Evolutionary conservation across 1,284 basidiomycete genomes (phyloP).

Genomic region (Exobasidium rhododendri): DNA sequence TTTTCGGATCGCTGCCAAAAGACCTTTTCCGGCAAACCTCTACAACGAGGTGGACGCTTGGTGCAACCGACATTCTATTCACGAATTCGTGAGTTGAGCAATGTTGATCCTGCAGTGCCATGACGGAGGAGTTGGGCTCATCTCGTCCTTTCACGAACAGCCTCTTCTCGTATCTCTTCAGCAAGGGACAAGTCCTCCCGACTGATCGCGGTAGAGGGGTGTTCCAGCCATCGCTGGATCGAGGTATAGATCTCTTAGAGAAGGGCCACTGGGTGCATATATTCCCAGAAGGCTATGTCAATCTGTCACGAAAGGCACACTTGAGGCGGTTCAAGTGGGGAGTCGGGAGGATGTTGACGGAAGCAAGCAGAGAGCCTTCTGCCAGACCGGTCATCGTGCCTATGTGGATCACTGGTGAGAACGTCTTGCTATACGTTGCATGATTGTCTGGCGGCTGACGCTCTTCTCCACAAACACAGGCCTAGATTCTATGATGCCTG

Average conservation of each 20-base stretch:
- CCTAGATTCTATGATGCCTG: constrained; percentile 51
- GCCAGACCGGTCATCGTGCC: constrained; percentile 74
- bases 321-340: constrained; percentile 94
- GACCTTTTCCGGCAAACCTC: constrained; percentile 28
- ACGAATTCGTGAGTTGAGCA: constrained; percentile 64
- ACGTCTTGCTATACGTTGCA: neutral
- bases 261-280: constrained; percentile 88
- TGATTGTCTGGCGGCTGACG: neutral
- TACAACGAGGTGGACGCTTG: constrained; percentile 77
- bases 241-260: constrained; percentile 74
- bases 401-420: constrained; percentile 77
- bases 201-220: constrained; percentile 86
- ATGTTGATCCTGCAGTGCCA: neutral
- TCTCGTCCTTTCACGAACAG: constrained; percentile 11
- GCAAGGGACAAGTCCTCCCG: constrained; percentile 85
- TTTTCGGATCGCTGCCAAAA: constrained; percentile 42
- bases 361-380: constrained; percentile 17
- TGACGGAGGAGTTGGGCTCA: neutral
- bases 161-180: constrained; percentile 69
- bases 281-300: constrained; percentile 88
- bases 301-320: constrained; percentile 62
- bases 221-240: constrained; percentile 80
- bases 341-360: constrained; percentile 64
- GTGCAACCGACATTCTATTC: constrained; percentile 92
- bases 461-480: constrained; percentile 14